These are phyloP conservation scores for Helianthus tuberosus DNA, from an alignment of 129 eudicot species.

Conservation along the genomic window DNA sequence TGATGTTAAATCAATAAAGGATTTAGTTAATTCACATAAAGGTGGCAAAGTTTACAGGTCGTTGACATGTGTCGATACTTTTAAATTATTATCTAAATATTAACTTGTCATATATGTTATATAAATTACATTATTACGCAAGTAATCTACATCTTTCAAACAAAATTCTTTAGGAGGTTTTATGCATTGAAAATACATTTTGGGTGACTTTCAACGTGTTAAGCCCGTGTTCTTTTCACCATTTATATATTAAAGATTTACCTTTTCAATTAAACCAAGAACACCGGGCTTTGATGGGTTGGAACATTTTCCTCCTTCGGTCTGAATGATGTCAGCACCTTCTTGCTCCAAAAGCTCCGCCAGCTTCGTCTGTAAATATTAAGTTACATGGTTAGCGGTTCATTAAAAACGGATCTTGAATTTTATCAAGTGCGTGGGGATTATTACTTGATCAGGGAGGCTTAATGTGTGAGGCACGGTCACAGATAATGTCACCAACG, in stretches of 20 bases:
- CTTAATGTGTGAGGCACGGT: slow-evolving; percentile 94
- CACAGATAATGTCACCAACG: slow-evolving; percentile 69
- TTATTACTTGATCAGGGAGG: slow-evolving; percentile 87
- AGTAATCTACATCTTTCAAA: too few species aligned
- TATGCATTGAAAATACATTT: not conserved
- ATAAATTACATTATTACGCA: not conserved
- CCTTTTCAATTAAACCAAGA: slow-evolving; percentile 96
- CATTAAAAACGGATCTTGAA: not conserved
- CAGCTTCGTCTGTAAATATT: slow-evolving; percentile 56
- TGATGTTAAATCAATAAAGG: not conserved
- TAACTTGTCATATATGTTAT: too few species aligned
- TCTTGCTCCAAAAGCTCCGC: slow-evolving; percentile 87
- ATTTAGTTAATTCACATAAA: not conserved
- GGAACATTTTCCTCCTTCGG: slow-evolving; percentile 96
- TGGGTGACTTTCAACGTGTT: not conserved
- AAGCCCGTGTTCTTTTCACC: not conserved
- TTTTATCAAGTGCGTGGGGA: not conserved
- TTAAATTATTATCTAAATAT: too few species aligned
- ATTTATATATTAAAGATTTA: slow-evolving; percentile 8
- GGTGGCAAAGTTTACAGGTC: not conserved
- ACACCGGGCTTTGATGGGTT: slow-evolving; percentile 82
- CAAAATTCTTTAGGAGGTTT: not conserved
- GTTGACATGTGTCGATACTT: not conserved
- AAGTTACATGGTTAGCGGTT: not conserved
- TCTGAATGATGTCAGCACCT: slow-evolving; percentile 91